These are phyloP conservation scores for Xylaria sp. DNA, from an alignment of 2,329 filamentous ascomycete species.

Conservation along the genomic window DNA sequence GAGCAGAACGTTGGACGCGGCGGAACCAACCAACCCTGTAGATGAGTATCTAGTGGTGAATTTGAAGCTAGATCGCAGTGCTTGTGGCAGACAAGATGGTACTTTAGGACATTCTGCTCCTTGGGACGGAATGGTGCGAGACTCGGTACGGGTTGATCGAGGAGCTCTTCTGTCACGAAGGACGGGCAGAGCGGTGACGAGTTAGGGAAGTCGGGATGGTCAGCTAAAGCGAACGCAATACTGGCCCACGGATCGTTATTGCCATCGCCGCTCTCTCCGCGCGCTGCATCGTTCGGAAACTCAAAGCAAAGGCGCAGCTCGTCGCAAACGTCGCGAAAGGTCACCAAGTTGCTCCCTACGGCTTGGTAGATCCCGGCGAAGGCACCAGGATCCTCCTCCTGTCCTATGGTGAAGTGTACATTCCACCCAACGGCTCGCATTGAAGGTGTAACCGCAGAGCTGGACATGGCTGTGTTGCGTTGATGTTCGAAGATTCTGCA, in stretches of 20 bases:
- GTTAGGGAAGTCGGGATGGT: slow-evolving; percentile 3
- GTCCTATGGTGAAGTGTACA: slow-evolving; percentile 9
- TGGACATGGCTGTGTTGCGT: too few relatives aligned
- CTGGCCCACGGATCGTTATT: slow-evolving; percentile 4
- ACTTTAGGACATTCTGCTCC: slow-evolving; percentile 3
- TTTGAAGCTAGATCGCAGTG: slow-evolving; percentile 4
- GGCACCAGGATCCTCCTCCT: neutral
- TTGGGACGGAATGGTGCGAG: neutral
- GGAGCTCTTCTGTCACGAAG: neutral
- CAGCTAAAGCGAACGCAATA: slow-evolving; percentile 10
- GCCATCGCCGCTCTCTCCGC: neutral
- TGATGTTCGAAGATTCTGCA: too few relatives aligned
- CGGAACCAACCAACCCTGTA: slow-evolving; percentile 1
- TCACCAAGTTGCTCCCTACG: neutral
- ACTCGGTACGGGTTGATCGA: slow-evolving; percentile 6
- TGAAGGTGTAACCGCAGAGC: too few relatives aligned
- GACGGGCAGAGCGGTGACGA: neutral
- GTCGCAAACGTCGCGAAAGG: slow-evolving; percentile 13
- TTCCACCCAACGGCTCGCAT: neutral
- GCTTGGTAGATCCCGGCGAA: slow-evolving; percentile 10
- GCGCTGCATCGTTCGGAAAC: neutral
- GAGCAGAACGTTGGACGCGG: neutral
- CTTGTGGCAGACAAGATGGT: slow-evolving; percentile 6
- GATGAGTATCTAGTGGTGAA: slow-evolving; percentile 2
- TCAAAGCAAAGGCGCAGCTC: slow-evolving; percentile 17